Conservation (phyloP, 331 rosid genomes). For the Saraca asoca region DNA sequence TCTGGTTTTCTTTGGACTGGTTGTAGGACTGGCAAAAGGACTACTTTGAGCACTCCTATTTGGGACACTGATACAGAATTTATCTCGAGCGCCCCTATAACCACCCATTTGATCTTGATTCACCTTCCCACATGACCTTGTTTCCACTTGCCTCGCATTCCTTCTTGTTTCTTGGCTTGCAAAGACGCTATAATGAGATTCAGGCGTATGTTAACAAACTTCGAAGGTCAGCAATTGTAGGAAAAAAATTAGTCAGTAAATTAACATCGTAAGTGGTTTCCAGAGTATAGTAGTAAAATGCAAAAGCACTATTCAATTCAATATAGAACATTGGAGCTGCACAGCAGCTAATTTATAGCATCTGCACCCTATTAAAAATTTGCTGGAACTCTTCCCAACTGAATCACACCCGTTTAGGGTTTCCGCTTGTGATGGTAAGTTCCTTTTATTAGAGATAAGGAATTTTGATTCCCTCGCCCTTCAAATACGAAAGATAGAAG, state of each 20-base stretch:
- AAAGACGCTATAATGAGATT: slow-evolving; percentile 51
- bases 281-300: not conserved
- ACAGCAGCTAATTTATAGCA: too few relatives aligned
- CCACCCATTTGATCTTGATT: slow-evolving; percentile 33
- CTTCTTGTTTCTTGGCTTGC: slow-evolving; percentile 37
- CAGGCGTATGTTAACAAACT: slow-evolving; percentile 8
- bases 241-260: too few relatives aligned
- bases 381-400: too few relatives aligned
- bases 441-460: too few relatives aligned
- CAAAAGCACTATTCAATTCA: not conserved
- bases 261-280: too few relatives aligned
- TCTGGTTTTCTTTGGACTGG: slow-evolving; percentile 51
- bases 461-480: too few relatives aligned
- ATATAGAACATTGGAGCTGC: too few relatives aligned
- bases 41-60: slow-evolving; percentile 75
- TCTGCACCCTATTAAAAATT: too few relatives aligned
- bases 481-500: too few relatives aligned
- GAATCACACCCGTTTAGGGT: too few relatives aligned
- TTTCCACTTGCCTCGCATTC: slow-evolving; percentile 37
- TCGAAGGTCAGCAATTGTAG: slow-evolving; percentile 6
- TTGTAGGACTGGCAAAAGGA: slow-evolving; percentile 69
- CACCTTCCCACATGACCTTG: slow-evolving; percentile 33
- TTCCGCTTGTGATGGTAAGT: too few relatives aligned
- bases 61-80: too few relatives aligned
- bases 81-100: slow-evolving; percentile 23